Conservation (phyloP, 2,329 filamentous ascomycete species). For the Neonectria neomacrospora region DNA sequence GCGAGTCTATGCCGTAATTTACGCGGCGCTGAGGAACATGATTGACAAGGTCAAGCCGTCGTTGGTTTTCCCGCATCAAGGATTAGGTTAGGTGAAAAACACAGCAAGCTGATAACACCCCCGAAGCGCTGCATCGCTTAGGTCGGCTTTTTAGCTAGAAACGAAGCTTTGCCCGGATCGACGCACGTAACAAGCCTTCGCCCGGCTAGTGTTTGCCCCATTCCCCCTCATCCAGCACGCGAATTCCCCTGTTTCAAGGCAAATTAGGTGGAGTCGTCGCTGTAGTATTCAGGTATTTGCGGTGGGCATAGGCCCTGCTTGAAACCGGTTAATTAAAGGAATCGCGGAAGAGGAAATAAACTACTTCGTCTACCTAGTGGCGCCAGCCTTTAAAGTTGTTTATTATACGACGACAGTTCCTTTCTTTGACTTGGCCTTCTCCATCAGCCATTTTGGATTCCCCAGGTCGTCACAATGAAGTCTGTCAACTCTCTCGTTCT, state of each 20-base stretch:
- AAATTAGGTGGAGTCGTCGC: conserved; percentile 1
- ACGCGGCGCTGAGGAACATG: neutral
- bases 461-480: conserved; percentile 19
- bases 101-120: neutral
- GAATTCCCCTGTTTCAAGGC: neutral
- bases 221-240: neutral
- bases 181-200: neutral
- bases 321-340: neutral
- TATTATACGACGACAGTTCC: neutral
- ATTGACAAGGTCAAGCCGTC: neutral
- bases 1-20: neutral
- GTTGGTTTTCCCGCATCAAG: neutral
- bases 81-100: neutral
- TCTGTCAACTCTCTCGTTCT: conserved; percentile 9
- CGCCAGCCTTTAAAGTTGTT: neutral
- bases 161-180: neutral
- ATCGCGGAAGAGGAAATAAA: neutral
- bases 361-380: neutral
- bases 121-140: neutral
- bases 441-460: neutral
- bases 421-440: neutral
- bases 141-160: neutral
- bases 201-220: neutral
- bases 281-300: neutral
- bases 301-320: neutral